Conservation (phyloP, 306 rosid genomes). For the Medicago arabica region DNA sequence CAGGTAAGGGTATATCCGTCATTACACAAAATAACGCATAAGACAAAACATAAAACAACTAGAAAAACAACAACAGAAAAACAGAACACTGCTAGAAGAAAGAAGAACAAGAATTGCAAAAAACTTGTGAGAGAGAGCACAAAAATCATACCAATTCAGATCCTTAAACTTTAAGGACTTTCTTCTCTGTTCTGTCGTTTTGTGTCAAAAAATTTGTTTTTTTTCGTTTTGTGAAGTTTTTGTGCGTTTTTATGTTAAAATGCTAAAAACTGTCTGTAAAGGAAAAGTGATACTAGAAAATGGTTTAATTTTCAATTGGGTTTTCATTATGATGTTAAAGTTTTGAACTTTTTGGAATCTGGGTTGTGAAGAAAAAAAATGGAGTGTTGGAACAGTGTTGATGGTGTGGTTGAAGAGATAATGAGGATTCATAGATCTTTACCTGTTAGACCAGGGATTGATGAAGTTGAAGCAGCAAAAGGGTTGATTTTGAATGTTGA, state of each 20-base stretch:
- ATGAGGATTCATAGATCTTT: conserved; percentile 81
- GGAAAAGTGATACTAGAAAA: background rate
- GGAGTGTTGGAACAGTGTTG: conserved; percentile 55
- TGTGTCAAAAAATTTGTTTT: background rate
- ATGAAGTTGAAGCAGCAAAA: conserved; percentile 82
- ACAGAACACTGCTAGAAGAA: background rate
- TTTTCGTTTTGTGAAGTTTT: background rate
- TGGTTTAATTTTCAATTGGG: background rate
- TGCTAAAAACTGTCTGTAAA: background rate
- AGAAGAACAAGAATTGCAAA: background rate
- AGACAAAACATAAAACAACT: conserved; percentile 34
- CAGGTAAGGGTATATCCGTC: too few relatives aligned
- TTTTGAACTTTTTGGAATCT: conserved; percentile 36
- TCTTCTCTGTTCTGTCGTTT: conserved; percentile 5
- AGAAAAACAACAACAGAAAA: conserved; percentile 5
- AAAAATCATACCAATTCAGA: conserved; percentile 22
- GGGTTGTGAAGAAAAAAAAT: conserved; percentile 42
- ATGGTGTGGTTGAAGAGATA: conserved; percentile 73
- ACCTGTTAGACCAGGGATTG: conserved; percentile 66
- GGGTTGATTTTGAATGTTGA: conserved; percentile 64
- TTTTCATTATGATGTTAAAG: conserved; percentile 15
- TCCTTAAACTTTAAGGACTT: background rate
- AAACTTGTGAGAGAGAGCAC: background rate
- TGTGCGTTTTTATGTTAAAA: background rate
- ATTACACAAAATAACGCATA: background rate